Percentiles rank a stretch among this genome's conserved stretches.
Conservation (phyloP, 352 stramenopile species). For the Phytophthora crassamura region DNA sequence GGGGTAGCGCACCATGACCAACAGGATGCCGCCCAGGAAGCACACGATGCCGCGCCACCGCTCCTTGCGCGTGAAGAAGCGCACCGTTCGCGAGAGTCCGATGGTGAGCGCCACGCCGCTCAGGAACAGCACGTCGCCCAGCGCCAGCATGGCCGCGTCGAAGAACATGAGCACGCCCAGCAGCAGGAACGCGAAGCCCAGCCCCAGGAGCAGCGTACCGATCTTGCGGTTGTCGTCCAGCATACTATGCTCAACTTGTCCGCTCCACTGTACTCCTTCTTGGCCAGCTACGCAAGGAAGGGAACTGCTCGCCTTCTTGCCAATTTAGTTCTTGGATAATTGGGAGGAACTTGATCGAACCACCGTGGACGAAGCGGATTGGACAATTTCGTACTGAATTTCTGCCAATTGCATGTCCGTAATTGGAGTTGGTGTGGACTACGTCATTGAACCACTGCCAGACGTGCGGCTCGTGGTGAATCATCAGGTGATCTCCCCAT, state of each 20-base stretch:
- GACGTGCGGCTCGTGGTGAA: neutral
- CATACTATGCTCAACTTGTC: conserved; percentile 29
- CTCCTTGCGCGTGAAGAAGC: conserved; percentile 95
- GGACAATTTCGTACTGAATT: conserved; percentile 23
- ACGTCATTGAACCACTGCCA: too few relatives aligned
- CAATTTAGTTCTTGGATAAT: neutral
- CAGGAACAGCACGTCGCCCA: conserved; percentile 95
- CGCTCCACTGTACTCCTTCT: too few relatives aligned
- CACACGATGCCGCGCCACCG: conserved; percentile 93
- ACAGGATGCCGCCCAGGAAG: conserved; percentile 93
- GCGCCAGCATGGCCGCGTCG: conserved; percentile 92
- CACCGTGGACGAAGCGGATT: conserved; percentile 37
- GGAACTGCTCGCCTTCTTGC: neutral
- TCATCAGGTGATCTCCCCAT: too few relatives aligned
- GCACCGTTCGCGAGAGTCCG: conserved; percentile 89
- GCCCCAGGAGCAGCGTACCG: conserved; percentile 92
- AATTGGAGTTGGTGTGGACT: too few relatives aligned
- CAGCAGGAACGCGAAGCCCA: conserved; percentile 94
- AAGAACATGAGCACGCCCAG: conserved; percentile 96
- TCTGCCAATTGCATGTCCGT: too few relatives aligned
- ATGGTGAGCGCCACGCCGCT: conserved; percentile 95
- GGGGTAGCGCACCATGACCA: conserved; percentile 93
- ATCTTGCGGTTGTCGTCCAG: conserved; percentile 97
- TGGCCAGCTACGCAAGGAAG: neutral
- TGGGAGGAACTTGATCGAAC: conserved; percentile 12